Evolutionary conservation across 129 eudicot genomes (phyloP).

Genomic region (Helichrysum umbraculigerum): DNA sequence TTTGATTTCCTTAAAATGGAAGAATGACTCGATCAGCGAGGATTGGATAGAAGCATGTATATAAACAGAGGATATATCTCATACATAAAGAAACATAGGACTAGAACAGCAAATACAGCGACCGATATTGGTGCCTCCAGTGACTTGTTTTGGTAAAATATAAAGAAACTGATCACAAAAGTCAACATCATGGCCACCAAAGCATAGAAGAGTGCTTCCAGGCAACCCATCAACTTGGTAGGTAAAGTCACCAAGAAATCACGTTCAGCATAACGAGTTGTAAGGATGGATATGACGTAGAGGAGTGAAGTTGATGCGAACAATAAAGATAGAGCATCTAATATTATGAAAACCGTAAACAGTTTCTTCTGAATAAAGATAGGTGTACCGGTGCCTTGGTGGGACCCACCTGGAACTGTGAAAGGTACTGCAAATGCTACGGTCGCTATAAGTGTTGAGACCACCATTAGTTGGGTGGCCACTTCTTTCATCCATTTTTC

Average conservation of each 20-base stretch:
- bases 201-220: background rate
- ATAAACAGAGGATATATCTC: conserved; percentile 5
- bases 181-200: conserved; percentile 4
- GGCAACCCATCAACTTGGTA: background rate
- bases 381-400: conserved; percentile 14
- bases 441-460: conserved; percentile 13
- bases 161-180: background rate
- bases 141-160: conserved; percentile 10
- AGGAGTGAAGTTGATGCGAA: conserved; percentile 18
- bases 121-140: conserved; percentile 1
- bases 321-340: conserved; percentile 23
- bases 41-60: background rate
- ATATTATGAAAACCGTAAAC: conserved; percentile 10
- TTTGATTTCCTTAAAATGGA: background rate
- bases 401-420: conserved; percentile 16
- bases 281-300: background rate
- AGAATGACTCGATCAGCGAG: background rate
- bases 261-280: conserved; percentile 19
- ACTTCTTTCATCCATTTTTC: conserved; percentile 25
- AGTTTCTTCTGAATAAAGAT: background rate
- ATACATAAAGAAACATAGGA: background rate
- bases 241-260: conserved; percentile 18
- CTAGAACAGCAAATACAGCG: background rate
- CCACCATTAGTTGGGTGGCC: conserved; percentile 1
- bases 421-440: conserved; percentile 23